Conservation (phyloP, 805 yeast genomes). For the Wickerhamomyces sydowiorum region DNA sequence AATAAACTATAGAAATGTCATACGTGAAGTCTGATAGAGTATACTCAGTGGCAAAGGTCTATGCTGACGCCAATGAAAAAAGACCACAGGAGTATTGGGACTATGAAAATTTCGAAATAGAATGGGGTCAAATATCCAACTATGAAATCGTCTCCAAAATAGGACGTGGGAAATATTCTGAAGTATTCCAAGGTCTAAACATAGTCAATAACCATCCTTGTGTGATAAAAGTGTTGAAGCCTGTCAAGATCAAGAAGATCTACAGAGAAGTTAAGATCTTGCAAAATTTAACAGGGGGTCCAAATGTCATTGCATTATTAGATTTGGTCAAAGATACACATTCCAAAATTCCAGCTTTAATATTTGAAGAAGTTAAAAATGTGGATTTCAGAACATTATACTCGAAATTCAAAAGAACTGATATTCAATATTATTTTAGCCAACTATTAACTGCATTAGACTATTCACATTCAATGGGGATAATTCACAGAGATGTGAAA, state of each 20-base stretch:
- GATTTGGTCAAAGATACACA: conserved; percentile 81
- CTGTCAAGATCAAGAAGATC: conserved; percentile 88
- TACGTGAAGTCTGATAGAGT: conserved; percentile 24
- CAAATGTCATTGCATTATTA: conserved; percentile 68
- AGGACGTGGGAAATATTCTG: conserved; percentile 94
- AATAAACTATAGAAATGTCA: conserved; percentile 5
- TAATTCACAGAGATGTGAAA: conserved; percentile 93
- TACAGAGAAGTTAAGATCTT: conserved; percentile 84
- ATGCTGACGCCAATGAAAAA: conserved; percentile 64
- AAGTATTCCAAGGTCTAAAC: conserved; percentile 83
- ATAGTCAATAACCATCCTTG: conserved; percentile 57
- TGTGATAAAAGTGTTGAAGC: conserved; percentile 86
- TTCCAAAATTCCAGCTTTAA: conserved; percentile 78
- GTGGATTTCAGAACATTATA: conserved; percentile 78
- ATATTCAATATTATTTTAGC: conserved; percentile 77
- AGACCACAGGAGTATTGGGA: conserved; percentile 81
- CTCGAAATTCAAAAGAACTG: conserved; percentile 68
- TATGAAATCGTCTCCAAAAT: conserved; percentile 80
- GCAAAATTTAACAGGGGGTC: conserved; percentile 80
- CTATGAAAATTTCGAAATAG: conserved; percentile 61
- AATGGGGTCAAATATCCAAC: conserved; percentile 54
- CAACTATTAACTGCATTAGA: conserved; percentile 81
- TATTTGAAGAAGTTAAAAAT: conserved; percentile 81
- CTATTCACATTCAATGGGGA: conserved; percentile 90
- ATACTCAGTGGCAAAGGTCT: conserved; percentile 53